phyloP scores from a whole-genome alignment of 768 basidiomycete species.

The Calocera cornea region DNA sequence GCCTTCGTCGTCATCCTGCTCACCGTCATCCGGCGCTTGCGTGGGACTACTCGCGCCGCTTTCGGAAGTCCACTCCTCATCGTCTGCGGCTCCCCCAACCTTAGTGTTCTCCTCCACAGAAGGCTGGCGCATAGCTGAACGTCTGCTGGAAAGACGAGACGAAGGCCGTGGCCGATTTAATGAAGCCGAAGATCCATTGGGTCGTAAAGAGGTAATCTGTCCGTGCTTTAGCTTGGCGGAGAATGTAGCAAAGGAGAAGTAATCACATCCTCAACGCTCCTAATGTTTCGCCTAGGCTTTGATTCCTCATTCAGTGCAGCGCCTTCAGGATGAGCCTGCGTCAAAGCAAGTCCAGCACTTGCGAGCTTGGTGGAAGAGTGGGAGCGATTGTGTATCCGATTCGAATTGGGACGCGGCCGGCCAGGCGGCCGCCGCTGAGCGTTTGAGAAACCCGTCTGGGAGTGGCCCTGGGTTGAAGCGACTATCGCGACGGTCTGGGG shows the following conservation, averaged over 20 bases:
- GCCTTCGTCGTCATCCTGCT: background rate
- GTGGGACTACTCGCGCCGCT: constrained; percentile 1
- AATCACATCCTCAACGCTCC: background rate
- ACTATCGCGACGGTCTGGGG: too few species aligned
- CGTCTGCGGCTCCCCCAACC: background rate
- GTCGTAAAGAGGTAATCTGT: background rate
- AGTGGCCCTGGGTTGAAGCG: background rate
- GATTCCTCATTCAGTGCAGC: background rate
- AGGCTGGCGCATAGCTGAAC: background rate
- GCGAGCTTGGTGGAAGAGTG: background rate
- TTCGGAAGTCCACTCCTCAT: background rate
- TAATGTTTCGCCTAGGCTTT: background rate
- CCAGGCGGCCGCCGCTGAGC: background rate
- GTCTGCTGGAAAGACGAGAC: background rate
- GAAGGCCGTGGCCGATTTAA: background rate
- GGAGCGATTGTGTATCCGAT: background rate
- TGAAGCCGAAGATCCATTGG: background rate
- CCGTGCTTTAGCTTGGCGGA: background rate
- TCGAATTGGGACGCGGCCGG: background rate
- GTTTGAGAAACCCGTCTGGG: background rate
- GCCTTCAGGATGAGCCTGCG: background rate
- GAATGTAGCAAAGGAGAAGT: background rate
- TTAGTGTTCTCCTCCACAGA: background rate
- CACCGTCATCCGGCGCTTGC: background rate
- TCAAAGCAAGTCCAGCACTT: background rate